These are phyloP conservation scores for Candida vaughaniae DNA, from an alignment of 805 yeast species.

Conservation along the genomic window DNA sequence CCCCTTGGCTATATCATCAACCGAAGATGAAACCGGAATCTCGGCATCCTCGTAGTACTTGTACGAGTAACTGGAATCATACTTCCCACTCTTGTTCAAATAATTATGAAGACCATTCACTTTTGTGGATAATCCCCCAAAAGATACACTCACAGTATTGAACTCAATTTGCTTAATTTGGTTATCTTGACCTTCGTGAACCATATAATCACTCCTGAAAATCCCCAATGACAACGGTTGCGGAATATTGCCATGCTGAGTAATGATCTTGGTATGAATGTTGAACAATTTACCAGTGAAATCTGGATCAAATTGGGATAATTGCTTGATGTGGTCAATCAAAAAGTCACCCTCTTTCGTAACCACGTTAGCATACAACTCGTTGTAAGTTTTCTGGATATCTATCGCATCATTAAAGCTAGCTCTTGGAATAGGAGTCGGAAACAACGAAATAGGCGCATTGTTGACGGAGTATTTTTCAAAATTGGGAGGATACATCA, in stretches of 20 bases:
- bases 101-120: conserved; percentile 75
- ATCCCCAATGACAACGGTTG: conserved; percentile 79
- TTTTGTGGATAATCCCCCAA: conserved; percentile 84
- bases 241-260: conserved; percentile 35
- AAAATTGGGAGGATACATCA: conserved; percentile 72
- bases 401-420: conserved; percentile 65
- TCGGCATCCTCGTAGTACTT: conserved; percentile 46
- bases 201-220: conserved; percentile 87
- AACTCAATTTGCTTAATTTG: conserved; percentile 90
- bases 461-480: conserved; percentile 43
- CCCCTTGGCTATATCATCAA: conserved; percentile 60
- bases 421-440: conserved; percentile 77
- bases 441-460: conserved; percentile 89
- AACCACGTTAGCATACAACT: conserved; percentile 70
- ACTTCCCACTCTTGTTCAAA: conserved; percentile 59
- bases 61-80: conserved; percentile 41
- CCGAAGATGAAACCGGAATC: conserved; percentile 70
- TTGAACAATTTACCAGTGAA: conserved; percentile 82
- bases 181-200: conserved; percentile 26
- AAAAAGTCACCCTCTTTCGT: conserved; percentile 60
- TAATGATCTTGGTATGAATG: conserved; percentile 50
- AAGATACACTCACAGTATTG: conserved; percentile 93
- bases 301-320: conserved; percentile 61
- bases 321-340: conserved; percentile 47
- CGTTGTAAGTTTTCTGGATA: conserved; percentile 69